Evolutionary conservation across 2,329 filamentous ascomycete genomes (phyloP), one percentile per base, ranked within the genome.

Genomic region (Alternaria gansuensis): DNA sequence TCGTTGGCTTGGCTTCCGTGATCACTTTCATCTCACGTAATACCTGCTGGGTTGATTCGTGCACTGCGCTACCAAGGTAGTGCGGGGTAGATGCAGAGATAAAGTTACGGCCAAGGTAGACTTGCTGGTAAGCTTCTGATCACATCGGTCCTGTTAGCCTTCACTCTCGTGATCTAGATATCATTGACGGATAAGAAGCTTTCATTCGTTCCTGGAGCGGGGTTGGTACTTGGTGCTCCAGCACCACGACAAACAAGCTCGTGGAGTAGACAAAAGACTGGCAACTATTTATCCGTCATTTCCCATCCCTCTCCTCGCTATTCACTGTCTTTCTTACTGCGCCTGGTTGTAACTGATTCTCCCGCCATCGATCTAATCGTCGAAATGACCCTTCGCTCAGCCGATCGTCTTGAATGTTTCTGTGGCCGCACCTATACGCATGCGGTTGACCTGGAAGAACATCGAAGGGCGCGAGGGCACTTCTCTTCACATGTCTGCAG

Each of bases 371-470:
- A 50, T 5, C 46, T 28, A 29, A 39, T 39, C 46, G 46, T 39
- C 34, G 3, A 41, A 41, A 51, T 51, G 37, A 33, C 48, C n/a
- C 37, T 51, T 41, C 28, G 26, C 37, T 8, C 26, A 51, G 10
- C 48, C 26, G 5, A 41, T 51, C 48, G 3, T 51, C 17, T 41
- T 51, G 11, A 43, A 24, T 58, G 50, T 31, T 58, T 58, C 49
- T 58, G 50, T 49, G 43, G 57, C 26, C 51, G 49, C 26, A 52
- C 40, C 13, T 62, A 62, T 43, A 43, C 33, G 13, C 23, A 56
- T 37, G 43, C 37, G 33, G 33, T 52, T 24, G 52, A 62, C 29
- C 51, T 62, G n/a, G 56, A 62, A 37, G 60, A 62, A 60, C 56
- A 62, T 49, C 49, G 56, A 48, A 56, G 45, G 37, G 60, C 60